Percentiles rank a stretch among this genome's conserved stretches.
Evolutionary conservation across 2,329 filamentous ascomycete genomes (phyloP).

Genomic region (Pseudogymnoascus sp.): DNA sequence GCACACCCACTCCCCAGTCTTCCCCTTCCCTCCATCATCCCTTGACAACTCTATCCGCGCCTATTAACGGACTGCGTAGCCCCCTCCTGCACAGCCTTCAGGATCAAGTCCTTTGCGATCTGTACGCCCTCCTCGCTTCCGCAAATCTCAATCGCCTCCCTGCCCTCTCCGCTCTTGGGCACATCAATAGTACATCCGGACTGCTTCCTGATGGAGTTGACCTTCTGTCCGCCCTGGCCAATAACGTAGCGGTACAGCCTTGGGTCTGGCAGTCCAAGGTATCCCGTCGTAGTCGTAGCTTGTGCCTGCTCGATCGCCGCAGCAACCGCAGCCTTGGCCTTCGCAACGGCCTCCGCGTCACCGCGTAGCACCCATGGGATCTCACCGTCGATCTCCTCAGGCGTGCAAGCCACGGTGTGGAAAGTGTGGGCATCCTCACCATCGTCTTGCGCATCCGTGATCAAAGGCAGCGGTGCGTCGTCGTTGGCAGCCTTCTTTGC

Average conservation of each 20-base stretch:
- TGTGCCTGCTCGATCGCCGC: constrained; percentile 65
- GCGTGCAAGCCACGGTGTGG: constrained; percentile 63
- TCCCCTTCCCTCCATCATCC: neutral
- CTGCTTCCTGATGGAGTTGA: constrained; percentile 86
- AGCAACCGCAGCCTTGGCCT: constrained; percentile 69
- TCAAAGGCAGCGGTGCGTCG: constrained; percentile 68
- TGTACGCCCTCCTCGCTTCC: constrained; percentile 75
- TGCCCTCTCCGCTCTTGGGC: constrained; percentile 65
- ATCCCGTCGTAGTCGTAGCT: constrained; percentile 68
- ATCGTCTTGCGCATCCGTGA: constrained; percentile 73
- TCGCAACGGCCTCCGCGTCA: constrained; percentile 67
- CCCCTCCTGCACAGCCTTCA: constrained; percentile 70
- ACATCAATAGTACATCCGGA: constrained; percentile 93
- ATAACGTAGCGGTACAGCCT: constrained; percentile 85
- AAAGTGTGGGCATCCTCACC: constrained; percentile 68
- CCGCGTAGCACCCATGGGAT: constrained; percentile 90
- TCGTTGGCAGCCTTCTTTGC: constrained; percentile 49
- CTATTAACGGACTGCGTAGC: constrained; percentile 4
- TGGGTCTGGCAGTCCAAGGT: constrained; percentile 83
- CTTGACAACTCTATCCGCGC: neutral
- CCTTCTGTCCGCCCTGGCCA: constrained; percentile 79
- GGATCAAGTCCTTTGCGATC: constrained; percentile 78
- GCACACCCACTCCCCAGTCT: too few species aligned
- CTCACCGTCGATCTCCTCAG: constrained; percentile 45
- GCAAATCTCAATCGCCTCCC: constrained; percentile 84